Evolutionary conservation across 306 rosid genomes (phyloP).

Genomic region (Pyrus betulifolia): DNA sequence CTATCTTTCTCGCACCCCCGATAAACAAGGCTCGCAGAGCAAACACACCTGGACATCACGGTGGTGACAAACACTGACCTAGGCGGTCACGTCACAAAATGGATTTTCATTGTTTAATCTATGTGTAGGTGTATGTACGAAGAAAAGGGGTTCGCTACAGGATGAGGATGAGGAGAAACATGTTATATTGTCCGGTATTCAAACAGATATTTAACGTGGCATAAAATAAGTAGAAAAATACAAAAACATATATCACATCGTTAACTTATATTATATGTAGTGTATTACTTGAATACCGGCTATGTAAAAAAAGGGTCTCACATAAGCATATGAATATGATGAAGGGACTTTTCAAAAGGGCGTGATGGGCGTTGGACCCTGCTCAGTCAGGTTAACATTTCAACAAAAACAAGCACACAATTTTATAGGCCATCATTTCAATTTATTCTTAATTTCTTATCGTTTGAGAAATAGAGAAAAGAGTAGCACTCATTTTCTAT

Average conservation of each 20-base stretch:
- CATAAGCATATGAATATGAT: background rate
- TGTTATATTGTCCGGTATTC: too few relatives aligned
- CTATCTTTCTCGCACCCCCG: constrained; percentile 20
- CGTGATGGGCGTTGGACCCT: background rate
- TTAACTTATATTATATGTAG: too few relatives aligned
- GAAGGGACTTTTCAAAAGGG: constrained; percentile 14
- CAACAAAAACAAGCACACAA: constrained; percentile 19
- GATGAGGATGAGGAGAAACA: too few relatives aligned
- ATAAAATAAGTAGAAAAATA: too few relatives aligned
- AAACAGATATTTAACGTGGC: too few relatives aligned
- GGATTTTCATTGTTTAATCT: background rate
- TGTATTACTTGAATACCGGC: too few relatives aligned
- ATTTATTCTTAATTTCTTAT: background rate
- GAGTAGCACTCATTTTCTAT: background rate
- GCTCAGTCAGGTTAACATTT: constrained; percentile 1
- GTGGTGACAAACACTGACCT: constrained; percentile 1
- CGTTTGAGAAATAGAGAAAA: background rate
- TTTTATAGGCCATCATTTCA: background rate
- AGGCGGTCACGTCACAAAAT: constrained; percentile 24
- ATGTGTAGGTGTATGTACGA: background rate
- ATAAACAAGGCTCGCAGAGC: constrained; percentile 34
- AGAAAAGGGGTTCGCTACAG: too few relatives aligned
- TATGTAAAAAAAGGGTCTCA: too few relatives aligned
- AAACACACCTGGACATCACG: background rate
- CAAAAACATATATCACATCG: too few relatives aligned